Percentiles rank a stretch among this genome's conserved stretches.
phyloP scores from a whole-genome alignment of 331 rosid genomes.

The Rosa hybrid region DNA sequence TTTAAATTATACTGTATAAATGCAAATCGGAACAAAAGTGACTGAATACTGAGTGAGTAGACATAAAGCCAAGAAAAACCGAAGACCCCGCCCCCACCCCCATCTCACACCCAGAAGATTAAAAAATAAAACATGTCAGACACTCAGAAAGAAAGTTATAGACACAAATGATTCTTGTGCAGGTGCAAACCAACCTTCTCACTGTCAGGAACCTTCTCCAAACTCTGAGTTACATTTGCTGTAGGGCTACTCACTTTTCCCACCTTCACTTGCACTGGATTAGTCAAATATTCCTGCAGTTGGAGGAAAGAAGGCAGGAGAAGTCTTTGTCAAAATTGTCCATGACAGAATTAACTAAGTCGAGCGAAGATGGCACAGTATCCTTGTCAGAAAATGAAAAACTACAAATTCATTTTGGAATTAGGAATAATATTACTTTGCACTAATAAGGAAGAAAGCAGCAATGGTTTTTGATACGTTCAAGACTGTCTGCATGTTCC shows the following conservation, averaged over 20 bases:
- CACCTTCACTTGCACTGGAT: slow-evolving; percentile 77
- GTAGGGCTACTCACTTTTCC: slow-evolving; percentile 95
- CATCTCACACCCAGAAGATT: background rate
- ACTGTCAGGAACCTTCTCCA: slow-evolving; percentile 69
- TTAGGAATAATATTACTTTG: background rate
- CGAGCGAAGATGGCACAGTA: slow-evolving; percentile 11
- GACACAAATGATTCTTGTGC: background rate
- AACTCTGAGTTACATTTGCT: slow-evolving; percentile 76
- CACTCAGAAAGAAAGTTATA: background rate
- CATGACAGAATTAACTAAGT: slow-evolving; percentile 1
- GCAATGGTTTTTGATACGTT: background rate
- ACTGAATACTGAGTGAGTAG: background rate
- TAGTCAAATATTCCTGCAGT: slow-evolving; percentile 73
- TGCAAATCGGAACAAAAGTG: background rate
- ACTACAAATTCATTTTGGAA: background rate
- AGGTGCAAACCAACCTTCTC: slow-evolving; percentile 59
- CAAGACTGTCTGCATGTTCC: slow-evolving; percentile 2
- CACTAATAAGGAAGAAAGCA: background rate
- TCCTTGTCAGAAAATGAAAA: background rate
- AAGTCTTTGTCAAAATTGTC: slow-evolving; percentile 12
- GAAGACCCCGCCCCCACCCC: background rate
- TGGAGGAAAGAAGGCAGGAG: slow-evolving; percentile 21
- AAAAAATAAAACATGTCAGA: slow-evolving; percentile 7
- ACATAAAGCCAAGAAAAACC: background rate
- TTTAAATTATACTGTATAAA: background rate